Conservation (phyloP, 768 basidiomycete species). For the Fibroporia radiculosa region DNA sequence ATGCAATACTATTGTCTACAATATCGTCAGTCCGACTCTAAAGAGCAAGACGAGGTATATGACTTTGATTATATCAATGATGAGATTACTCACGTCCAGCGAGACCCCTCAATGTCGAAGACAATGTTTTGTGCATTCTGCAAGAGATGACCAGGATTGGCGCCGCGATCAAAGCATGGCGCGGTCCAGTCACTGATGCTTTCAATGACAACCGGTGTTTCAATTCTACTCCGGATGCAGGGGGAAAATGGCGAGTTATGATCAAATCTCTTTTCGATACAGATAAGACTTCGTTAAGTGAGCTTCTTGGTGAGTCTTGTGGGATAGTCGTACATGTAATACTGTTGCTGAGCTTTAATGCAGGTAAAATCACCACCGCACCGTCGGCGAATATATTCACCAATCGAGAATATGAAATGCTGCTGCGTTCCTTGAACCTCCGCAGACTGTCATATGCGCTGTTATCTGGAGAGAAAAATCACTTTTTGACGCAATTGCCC, state of each 20-base stretch:
- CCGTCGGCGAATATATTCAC: slow-evolving; percentile 96
- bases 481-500: slow-evolving; percentile 83
- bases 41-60: slow-evolving; percentile 67
- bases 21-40: slow-evolving; percentile 74
- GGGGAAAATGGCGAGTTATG: slow-evolving; percentile 66
- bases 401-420: slow-evolving; percentile 90
- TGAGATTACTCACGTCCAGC: slow-evolving; percentile 8
- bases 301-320: slow-evolving; percentile 60
- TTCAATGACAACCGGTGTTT: slow-evolving; percentile 86
- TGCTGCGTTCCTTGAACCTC: slow-evolving; percentile 77
- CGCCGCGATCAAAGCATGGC: slow-evolving; percentile 78
- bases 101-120: slow-evolving; percentile 76
- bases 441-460: slow-evolving; percentile 82
- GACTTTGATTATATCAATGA: not conserved
- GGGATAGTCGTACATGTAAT: not conserved
- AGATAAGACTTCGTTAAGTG: slow-evolving; percentile 81
- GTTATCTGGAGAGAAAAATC: slow-evolving; percentile 85
- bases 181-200: slow-evolving; percentile 67
- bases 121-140: slow-evolving; percentile 56
- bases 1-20: slow-evolving; percentile 79
- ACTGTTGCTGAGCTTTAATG: not conserved
- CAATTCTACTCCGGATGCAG: slow-evolving; percentile 52
- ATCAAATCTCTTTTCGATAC: slow-evolving; percentile 74
- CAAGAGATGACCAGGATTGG: slow-evolving; percentile 75
- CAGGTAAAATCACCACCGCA: slow-evolving; percentile 69